Conservation (phyloP, 495 filamentous ascomycete species). For the Haplographium delicatum region DNA sequence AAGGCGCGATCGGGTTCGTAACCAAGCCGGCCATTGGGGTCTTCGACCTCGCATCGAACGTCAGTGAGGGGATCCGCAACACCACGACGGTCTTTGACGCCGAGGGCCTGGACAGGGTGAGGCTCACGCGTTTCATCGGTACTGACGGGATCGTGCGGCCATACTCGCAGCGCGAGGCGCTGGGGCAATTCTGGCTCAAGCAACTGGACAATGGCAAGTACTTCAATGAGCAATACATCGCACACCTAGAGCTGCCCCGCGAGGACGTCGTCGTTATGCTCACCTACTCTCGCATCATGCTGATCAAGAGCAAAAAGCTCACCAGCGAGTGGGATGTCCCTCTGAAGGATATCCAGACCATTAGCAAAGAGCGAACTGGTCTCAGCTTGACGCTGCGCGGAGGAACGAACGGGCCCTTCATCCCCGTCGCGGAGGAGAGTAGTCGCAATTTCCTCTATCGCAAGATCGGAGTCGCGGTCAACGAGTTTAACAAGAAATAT, state of each 20-base stretch:
- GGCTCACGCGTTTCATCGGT: constrained; percentile 85
- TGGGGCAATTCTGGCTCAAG: constrained; percentile 98
- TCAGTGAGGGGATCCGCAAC: constrained; percentile 95
- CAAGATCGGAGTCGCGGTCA: constrained; percentile 52
- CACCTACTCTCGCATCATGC: constrained; percentile 86
- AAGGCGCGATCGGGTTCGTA: constrained; percentile 84
- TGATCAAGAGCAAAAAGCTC: constrained; percentile 78
- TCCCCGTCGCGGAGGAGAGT: constrained; percentile 86
- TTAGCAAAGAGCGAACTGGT: constrained; percentile 92
- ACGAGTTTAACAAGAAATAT: constrained; percentile 52
- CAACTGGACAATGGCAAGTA: constrained; percentile 94
- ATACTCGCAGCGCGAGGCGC: constrained; percentile 90
- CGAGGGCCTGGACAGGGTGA: constrained; percentile 88
- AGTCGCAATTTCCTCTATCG: constrained; percentile 78
- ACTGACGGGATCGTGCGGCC: constrained; percentile 90
- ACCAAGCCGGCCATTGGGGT: constrained; percentile 97
- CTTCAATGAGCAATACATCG: constrained; percentile 96
- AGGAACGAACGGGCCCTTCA: constrained; percentile 88
- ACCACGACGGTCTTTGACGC: constrained; percentile 97
- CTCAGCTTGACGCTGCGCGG: constrained; percentile 84
- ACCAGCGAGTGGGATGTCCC: constrained; percentile 92
- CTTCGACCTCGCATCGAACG: constrained; percentile 92
- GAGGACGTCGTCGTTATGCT: constrained; percentile 94
- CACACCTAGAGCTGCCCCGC: constrained; percentile 83
- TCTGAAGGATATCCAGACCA: constrained; percentile 92